phyloP scores from a whole-genome alignment of 1,139 yeast species.

The Zhuliangozyma blackwelliae region DNA sequence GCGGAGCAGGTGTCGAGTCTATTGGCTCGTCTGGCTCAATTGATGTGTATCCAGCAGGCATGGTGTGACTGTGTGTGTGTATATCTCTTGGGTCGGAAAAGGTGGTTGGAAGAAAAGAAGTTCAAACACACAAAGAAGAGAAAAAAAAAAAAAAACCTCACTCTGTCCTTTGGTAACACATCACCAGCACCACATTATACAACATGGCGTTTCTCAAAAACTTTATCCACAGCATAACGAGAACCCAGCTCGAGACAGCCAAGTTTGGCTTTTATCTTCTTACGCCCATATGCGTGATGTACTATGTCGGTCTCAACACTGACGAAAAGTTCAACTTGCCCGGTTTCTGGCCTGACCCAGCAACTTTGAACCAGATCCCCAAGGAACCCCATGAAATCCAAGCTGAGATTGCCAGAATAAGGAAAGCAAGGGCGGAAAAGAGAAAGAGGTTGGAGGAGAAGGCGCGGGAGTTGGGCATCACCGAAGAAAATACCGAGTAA shows the following conservation, averaged over 20 bases:
- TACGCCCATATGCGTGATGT: slow-evolving; percentile 86
- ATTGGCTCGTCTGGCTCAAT: slow-evolving; percentile 26
- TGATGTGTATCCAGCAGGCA: slow-evolving; percentile 20
- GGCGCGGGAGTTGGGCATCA: slow-evolving; percentile 63
- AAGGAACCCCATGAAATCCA: slow-evolving; percentile 90
- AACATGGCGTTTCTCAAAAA: slow-evolving; percentile 10
- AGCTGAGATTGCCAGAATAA: slow-evolving; percentile 85
- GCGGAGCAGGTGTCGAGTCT: background rate
- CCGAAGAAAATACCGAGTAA: slow-evolving; percentile 8
- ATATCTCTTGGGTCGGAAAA: too few relatives aligned
- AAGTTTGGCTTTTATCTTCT: slow-evolving; percentile 83
- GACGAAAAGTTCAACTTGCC: slow-evolving; percentile 86
- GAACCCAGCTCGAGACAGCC: slow-evolving; percentile 67
- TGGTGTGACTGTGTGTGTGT: background rate
- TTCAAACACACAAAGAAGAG: too few relatives aligned
- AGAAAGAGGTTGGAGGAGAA: slow-evolving; percentile 69
- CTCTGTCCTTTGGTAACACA: too few relatives aligned
- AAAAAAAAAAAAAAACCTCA: too few relatives aligned
- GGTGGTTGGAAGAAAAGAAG: too few relatives aligned
- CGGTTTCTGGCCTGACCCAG: slow-evolving; percentile 98
- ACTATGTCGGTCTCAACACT: slow-evolving; percentile 85
- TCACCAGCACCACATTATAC: too few relatives aligned
- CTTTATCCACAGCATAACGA: slow-evolving; percentile 36
- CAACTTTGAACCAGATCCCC: slow-evolving; percentile 83
- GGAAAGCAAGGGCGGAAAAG: slow-evolving; percentile 68